These are phyloP conservation scores for Artomyces pyxidatus DNA, from an alignment of 768 basidiomycete species.

Conservation along the genomic window DNA sequence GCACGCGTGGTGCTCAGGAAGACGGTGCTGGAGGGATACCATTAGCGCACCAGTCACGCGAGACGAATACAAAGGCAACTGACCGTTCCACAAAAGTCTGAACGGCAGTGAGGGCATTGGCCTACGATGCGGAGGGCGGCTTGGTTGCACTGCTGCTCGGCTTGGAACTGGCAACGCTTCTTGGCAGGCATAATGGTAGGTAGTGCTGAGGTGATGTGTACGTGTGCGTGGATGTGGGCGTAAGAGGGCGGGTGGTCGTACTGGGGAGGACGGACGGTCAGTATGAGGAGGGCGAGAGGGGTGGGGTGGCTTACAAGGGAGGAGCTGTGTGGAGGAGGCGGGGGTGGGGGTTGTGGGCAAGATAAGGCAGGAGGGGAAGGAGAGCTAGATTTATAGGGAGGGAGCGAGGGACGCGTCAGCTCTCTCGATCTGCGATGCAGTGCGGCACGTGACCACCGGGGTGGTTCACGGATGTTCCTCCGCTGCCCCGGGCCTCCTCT, in stretches of 20 bases:
- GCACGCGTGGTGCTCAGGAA: conserved; percentile 86
- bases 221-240: neutral
- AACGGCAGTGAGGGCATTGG: conserved; percentile 72
- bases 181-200: conserved; percentile 58
- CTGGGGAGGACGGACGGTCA: neutral
- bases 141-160: conserved; percentile 56
- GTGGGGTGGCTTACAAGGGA: neutral
- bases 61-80: conserved; percentile 24
- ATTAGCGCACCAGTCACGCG: conserved; percentile 10
- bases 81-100: conserved; percentile 71
- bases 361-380: neutral
- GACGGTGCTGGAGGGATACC: conserved; percentile 54
- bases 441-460: neutral
- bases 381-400: conserved; percentile 12
- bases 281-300: neutral
- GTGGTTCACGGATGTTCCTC: too few relatives aligned
- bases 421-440: conserved; percentile 15
- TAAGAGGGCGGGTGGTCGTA: neutral
- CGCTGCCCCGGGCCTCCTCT: too few relatives aligned
- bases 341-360: neutral
- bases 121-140: conserved; percentile 81
- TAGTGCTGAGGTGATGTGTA: conserved; percentile 13
- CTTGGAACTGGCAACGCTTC: conserved; percentile 77
- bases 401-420: conserved; percentile 17
- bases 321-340: neutral